Evolutionary conservation across 805 yeast genomes (phyloP).

Genomic region (Yamadazyma endophytica): DNA sequence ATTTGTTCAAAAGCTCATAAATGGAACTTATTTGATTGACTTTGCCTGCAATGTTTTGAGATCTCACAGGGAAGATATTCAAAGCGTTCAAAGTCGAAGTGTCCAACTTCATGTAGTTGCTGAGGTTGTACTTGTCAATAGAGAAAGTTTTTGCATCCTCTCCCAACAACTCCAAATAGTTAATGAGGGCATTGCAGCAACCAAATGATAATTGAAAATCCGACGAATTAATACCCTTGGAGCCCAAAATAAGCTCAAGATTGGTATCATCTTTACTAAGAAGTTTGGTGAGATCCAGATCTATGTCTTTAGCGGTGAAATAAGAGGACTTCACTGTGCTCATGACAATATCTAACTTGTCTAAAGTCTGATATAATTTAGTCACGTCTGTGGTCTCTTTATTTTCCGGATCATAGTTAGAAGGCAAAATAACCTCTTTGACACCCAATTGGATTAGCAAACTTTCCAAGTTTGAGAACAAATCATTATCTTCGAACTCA

Average conservation of each 20-base stretch:
- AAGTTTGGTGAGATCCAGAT: conserved; percentile 73
- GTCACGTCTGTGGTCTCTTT: conserved; percentile 48
- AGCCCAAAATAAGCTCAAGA: conserved; percentile 45
- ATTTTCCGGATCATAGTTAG: conserved; percentile 30
- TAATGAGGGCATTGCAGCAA: conserved; percentile 64
- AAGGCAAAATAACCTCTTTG: conserved; percentile 72
- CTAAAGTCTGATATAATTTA: conserved; percentile 68
- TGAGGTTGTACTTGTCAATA: conserved; percentile 63
- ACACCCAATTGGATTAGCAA: conserved; percentile 84
- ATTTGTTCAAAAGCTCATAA: conserved; percentile 80
- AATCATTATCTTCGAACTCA: conserved; percentile 84
- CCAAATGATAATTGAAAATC: conserved; percentile 50
- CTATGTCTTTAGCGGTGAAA: conserved; percentile 65
- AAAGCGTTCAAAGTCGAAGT: conserved; percentile 85
- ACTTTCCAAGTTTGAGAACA: conserved; percentile 82
- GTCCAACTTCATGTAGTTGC: conserved; percentile 86
- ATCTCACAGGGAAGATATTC: conserved; percentile 65
- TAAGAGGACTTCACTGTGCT: conserved; percentile 55
- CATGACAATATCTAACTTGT: conserved; percentile 67
- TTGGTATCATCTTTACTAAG: conserved; percentile 32
- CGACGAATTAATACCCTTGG: conserved; percentile 47
- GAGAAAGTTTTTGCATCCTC: conserved; percentile 52
- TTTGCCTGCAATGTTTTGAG: conserved; percentile 12
- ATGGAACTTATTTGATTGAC: conserved; percentile 45
- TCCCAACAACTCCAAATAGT: conserved; percentile 61